Evolutionary conservation across 306 rosid genomes (phyloP), one percentile per base, ranked within the genome.

Genomic region (Cicer arietinum): DNA sequence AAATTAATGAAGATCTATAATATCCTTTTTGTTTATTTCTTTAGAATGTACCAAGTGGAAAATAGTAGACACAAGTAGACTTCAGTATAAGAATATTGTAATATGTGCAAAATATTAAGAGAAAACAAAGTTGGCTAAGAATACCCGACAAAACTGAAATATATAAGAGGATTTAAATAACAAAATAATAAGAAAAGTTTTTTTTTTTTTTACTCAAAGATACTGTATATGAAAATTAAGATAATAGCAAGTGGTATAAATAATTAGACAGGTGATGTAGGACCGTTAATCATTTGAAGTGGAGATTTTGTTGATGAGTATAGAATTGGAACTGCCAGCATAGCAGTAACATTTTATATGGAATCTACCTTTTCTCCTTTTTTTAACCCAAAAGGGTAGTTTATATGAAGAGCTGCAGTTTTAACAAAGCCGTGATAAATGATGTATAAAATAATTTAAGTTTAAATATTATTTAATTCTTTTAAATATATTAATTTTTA

Each of bases 281-380:
- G 86, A n/a, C 89, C 91, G 4, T 80, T 87, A 77, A 90, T 92
- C 91, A 92, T 89, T 89, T 86, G 88, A 87, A 89, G 86, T 89
- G 87, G 78, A 75, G 86, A 88, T 84, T 83, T 53, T 39, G 68
- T 79, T 79, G 75, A 73, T 65, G 50, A 68, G 58, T 67, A 18
- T 77, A 64, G 7, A 75, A 77, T 58, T 73, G 78, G 46, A 72
- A 74, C 81, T 44, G 79, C 71, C 45, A 56, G 10, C 50, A 56
- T 7, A 45, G 67, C 68, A 17, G 17, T 66, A 58, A 47, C 54
- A 57, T 59, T 51, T 48, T 70, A 35, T 45, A 70, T 69, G 54
- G 67, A 77, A 16, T 72, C 75, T 10, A 60, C 62, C 48, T 78
- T 73, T 81, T 76, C 22, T 39, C 70, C 73, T 60, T 67, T 60